Percentiles rank a stretch among this genome's conserved stretches.
Conservation (phyloP, 768 basidiomycete species). For the Lactifluus subvellereus region DNA sequence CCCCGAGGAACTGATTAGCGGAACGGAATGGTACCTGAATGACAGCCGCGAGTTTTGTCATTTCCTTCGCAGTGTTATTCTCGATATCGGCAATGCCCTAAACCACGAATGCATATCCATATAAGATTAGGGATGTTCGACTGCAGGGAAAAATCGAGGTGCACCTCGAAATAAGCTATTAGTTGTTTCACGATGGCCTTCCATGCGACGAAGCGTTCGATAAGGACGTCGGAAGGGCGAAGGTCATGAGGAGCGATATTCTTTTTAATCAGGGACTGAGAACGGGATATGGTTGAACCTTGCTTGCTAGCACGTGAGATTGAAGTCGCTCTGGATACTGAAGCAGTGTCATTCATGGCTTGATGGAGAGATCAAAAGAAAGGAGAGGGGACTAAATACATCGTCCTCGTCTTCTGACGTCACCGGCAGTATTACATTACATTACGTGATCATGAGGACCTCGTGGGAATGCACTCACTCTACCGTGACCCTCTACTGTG, state of each 20-base stretch:
- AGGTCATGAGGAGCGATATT: slow-evolving; percentile 88
- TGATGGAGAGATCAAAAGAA: not conserved
- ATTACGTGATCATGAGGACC: no score
- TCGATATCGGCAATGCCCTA: slow-evolving; percentile 79
- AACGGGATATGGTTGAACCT: slow-evolving; percentile 69
- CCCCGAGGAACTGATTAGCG: slow-evolving; percentile 97
- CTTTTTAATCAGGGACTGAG: slow-evolving; percentile 89
- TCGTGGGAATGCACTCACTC: no score
- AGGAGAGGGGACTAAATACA: no score
- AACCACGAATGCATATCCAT: not conserved
- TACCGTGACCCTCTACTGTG: no score
- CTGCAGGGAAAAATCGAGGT: not conserved
- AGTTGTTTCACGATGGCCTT: slow-evolving; percentile 96
- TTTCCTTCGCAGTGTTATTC: slow-evolving; percentile 88
- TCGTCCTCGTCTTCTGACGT: not conserved
- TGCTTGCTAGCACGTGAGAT: slow-evolving; percentile 58
- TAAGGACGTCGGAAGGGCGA: slow-evolving; percentile 90
- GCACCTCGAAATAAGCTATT: slow-evolving; percentile 79
- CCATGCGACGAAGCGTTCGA: slow-evolving; percentile 92
- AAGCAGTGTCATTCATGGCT: slow-evolving; percentile 41
- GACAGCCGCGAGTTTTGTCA: slow-evolving; percentile 88
- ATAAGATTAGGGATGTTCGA: not conserved
- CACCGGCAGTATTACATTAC: no score
- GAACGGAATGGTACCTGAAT: slow-evolving; percentile 96
- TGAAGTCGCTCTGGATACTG: slow-evolving; percentile 66